Evolutionary conservation across 2,329 filamentous ascomycete genomes (phyloP), one percentile per base, ranked within the genome.

Genomic region (Microdochium bolleyi): DNA sequence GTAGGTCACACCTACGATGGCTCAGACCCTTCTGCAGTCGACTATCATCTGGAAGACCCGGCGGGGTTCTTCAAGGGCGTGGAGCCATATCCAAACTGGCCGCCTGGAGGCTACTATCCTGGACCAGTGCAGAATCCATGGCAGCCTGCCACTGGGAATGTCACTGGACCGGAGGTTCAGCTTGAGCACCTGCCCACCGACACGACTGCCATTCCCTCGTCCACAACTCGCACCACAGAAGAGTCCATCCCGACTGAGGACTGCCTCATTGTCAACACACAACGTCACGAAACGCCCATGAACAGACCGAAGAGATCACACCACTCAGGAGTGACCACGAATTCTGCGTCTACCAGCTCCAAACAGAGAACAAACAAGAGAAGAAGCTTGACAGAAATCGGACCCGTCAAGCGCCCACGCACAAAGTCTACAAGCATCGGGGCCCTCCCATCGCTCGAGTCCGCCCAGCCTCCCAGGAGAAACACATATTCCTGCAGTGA

Each of bases 401-500:
- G 19, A 8, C 41, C 41, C 9, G 10, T 19, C 3, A 46, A 46
- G 21, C 41, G 41, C 13, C 41, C n/a, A 46, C 16, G 19, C 13
- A 46, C 19, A 21, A 11, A 24, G 21, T 3, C 19, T 13, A 11
- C 21, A 3, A 19, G 14, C 22, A 2, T 7, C 13, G 19, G 8
- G 13, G 10, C 3, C 13, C 19, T 24, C 9, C 21, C 41, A 24
- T 7, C 41, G 10, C 41, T 46, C 7, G 19, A 22, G n/a, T 19
- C 19, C 14, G 21, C 9, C 41, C 14, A 7, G 16, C 19, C 41
- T 22, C 7, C 16, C 5, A 11, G 3, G 13, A 19, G 19, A 7
- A 46, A 24, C 21, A 24, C 5, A 3, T 63, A 64, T 46, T 34
- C 57, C 25, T 77, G 74, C 59, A 53, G 55, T 1, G 62, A 72